phyloP scores from a whole-genome alignment of 2,329 filamentous ascomycete genomes.

The Aspergillus sp. region DNA sequence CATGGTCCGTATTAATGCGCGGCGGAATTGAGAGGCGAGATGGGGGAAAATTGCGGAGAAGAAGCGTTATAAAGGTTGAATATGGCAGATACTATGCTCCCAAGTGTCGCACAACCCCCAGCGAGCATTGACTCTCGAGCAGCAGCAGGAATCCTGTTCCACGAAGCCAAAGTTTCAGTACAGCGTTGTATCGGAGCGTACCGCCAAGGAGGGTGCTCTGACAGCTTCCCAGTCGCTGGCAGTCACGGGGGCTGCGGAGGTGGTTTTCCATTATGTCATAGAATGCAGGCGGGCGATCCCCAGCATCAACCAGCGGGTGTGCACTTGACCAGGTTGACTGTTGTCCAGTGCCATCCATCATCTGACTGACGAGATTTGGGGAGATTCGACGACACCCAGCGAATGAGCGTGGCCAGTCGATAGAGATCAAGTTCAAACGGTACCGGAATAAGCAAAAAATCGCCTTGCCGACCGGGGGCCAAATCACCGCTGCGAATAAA shows the following conservation, averaged over 20 bases:
- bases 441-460: constrained; percentile 9
- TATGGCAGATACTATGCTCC: not conserved
- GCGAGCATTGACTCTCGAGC: not conserved
- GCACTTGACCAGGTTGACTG: too few species aligned
- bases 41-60: not conserved
- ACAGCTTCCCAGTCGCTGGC: not conserved
- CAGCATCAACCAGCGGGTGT: not conserved
- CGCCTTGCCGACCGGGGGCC: constrained; percentile 7
- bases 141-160: not conserved
- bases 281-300: constrained; percentile 19
- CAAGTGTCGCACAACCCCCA: not conserved
- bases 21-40: not conserved
- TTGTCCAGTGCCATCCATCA: not conserved
- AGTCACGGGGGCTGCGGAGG: constrained; percentile 17
- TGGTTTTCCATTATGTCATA: constrained; percentile 27
- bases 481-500: constrained; percentile 6
- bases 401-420: not conserved
- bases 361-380: constrained; percentile 1
- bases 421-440: not conserved
- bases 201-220: constrained; percentile 4
- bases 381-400: not conserved
- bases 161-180: not conserved
- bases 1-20: not conserved
- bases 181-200: not conserved
- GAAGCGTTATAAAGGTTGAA: not conserved